phyloP scores from a whole-genome alignment of 129 eudicot species.

The Artemisia argyi region DNA sequence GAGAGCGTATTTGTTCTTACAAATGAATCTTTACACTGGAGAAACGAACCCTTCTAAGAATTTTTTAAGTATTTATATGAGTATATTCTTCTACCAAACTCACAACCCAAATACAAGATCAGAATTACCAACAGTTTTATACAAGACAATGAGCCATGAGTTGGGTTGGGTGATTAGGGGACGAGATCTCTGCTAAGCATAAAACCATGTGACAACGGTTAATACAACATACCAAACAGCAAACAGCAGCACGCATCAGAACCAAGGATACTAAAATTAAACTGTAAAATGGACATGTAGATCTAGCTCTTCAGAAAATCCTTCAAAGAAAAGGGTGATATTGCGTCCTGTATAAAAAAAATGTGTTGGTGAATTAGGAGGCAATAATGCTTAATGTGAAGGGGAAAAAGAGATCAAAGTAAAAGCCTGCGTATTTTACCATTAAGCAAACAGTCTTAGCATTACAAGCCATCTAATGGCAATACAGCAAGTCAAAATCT shows the following conservation, averaged over 20 bases:
- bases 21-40: conserved; percentile 17
- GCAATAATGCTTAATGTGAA: neutral
- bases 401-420: neutral
- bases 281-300: conserved; percentile 8
- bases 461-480: neutral
- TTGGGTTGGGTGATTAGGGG: conserved; percentile 2
- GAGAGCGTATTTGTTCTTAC: neutral
- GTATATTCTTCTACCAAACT: conserved; percentile 9
- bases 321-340: conserved; percentile 3
- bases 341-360: conserved; percentile 13
- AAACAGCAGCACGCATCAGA: conserved; percentile 7
- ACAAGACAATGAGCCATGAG: neutral
- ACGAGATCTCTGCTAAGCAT: conserved; percentile 1
- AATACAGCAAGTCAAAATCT: neutral
- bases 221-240: conserved; percentile 5
- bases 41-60: conserved; percentile 10
- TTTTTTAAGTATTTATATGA: conserved; percentile 12
- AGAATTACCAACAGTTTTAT: conserved; percentile 7
- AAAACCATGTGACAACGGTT: neutral
- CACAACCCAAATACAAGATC: conserved; percentile 18
- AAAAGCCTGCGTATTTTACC: neutral
- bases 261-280: neutral
- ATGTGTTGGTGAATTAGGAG: neutral
- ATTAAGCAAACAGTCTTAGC: neutral
- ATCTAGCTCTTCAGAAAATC: conserved; percentile 16